Evolutionary conservation across 2,329 filamentous ascomycete species (phyloP).

Genomic region (Verticillium albo-atrum): DNA sequence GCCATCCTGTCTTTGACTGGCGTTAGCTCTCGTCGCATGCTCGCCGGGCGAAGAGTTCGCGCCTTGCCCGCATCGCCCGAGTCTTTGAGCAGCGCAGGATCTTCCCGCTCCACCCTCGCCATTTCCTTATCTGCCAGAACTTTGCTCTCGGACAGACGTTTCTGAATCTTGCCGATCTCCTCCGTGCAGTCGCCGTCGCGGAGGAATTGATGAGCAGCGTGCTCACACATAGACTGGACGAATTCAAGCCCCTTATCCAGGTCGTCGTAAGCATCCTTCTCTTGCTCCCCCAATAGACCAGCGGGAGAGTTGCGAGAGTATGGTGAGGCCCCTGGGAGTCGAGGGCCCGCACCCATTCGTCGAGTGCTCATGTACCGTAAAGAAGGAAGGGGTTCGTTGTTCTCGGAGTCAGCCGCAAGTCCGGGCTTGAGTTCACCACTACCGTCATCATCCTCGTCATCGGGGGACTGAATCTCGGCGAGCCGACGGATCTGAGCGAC

Average conservation of each 20-base stretch:
- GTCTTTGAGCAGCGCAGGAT: conserved; percentile 38
- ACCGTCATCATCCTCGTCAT: conserved; percentile 36
- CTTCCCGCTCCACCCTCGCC: conserved; percentile 49
- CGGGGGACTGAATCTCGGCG: conserved; percentile 54
- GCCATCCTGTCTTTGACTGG: conserved; percentile 20
- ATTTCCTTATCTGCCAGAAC: conserved; percentile 57
- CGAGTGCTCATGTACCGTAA: conserved; percentile 34
- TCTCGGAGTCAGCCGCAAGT: conserved; percentile 4
- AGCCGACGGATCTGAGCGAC: conserved; percentile 61
- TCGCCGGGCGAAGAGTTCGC: conserved; percentile 47
- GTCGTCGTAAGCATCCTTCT: conserved; percentile 58
- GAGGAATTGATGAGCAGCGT: conserved; percentile 84
- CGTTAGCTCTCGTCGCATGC: conserved; percentile 43
- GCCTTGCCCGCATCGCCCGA: conserved; percentile 33
- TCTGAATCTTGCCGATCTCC: conserved; percentile 67
- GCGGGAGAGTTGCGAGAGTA: not conserved
- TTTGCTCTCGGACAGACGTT: conserved; percentile 59
- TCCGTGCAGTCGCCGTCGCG: conserved; percentile 79
- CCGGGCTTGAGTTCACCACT: conserved; percentile 16
- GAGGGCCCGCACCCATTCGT: conserved; percentile 17
- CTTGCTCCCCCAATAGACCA: not conserved
- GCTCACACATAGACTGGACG: conserved; percentile 78
- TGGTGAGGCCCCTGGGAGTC: not conserved
- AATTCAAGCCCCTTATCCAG: conserved; percentile 76
- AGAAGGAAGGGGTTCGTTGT: conserved; percentile 29